Conservation (phyloP, 352 stramenopile species). For the Globisporangium rhizosaccharum region DNA sequence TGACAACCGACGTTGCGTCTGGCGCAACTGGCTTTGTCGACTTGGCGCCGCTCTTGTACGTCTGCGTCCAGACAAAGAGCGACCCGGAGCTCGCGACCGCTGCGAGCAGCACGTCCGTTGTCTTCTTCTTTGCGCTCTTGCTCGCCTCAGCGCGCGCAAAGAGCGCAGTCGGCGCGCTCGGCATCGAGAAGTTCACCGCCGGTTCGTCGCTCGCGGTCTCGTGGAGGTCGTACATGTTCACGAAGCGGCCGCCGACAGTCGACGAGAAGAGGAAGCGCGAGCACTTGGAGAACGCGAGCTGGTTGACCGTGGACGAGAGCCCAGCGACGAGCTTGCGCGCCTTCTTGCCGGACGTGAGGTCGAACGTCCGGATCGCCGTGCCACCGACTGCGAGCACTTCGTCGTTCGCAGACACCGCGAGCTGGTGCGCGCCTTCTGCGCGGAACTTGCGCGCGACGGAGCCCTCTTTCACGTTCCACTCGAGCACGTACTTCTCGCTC, state of each 20-base stretch:
- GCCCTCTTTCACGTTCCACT: conserved; percentile 64
- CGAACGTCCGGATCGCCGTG: conserved; percentile 65
- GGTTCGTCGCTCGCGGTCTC: conserved; percentile 58
- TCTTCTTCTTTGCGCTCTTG: conserved; percentile 78
- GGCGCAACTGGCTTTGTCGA: conserved; percentile 65
- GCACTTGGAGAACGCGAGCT: conserved; percentile 60
- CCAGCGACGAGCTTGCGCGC: conserved; percentile 68
- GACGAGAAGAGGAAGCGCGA: conserved; percentile 70
- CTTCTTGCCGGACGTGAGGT: conserved; percentile 76
- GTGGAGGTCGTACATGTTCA: conserved; percentile 81
- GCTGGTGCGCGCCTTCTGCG: conserved; percentile 39
- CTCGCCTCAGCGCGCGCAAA: conserved; percentile 32
- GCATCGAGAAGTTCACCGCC: conserved; percentile 70
- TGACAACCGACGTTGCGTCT: conserved; percentile 31
- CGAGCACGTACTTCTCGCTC: conserved; percentile 70
- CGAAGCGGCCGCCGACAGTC: conserved; percentile 64
- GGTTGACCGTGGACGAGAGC: conserved; percentile 62
- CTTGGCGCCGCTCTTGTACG: conserved; percentile 48
- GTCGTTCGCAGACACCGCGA: conserved; percentile 59
- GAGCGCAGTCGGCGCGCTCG: conserved; percentile 43
- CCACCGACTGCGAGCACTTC: conserved; percentile 61
- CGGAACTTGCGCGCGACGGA: conserved; percentile 64
- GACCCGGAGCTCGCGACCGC: conserved; percentile 53
- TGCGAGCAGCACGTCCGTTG: conserved; percentile 56
- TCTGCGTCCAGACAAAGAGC: conserved; percentile 70